Evolutionary conservation across 331 rosid species (phyloP).

Genomic region (Quercus lobata): DNA sequence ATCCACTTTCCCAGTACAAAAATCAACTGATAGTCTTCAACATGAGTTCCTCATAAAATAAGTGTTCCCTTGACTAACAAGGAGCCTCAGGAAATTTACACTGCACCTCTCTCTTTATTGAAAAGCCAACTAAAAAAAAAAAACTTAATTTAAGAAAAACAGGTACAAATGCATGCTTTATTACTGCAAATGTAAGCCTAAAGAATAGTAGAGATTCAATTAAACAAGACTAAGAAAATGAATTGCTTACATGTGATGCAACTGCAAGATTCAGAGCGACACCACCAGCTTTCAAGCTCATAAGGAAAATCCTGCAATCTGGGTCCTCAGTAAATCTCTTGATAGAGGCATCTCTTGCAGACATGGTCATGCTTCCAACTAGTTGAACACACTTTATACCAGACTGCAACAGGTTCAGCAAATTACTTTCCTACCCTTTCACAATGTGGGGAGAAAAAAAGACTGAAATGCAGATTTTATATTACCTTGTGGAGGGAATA

Average conservation of each 20-base stretch:
- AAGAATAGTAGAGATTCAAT: neutral
- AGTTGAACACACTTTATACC: conserved; percentile 76
- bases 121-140: neutral
- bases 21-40: neutral
- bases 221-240: neutral
- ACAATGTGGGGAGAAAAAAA: neutral
- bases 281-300: conserved; percentile 99
- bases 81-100: neutral
- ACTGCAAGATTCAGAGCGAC: conserved; percentile 90
- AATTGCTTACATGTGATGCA: conserved; percentile 76
- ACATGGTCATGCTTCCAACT: conserved; percentile 78
- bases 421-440: conserved; percentile 7
- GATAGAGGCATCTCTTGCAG: conserved; percentile 72
- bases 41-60: neutral
- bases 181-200: neutral
- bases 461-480: neutral
- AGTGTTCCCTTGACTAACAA: neutral
- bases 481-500: conserved; percentile 69
- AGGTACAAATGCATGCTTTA: neutral
- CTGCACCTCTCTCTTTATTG: neutral
- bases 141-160: neutral
- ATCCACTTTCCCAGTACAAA: neutral
- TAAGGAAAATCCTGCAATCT: conserved; percentile 85
- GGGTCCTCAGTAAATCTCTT: conserved; percentile 72
- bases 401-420: conserved; percentile 53